phyloP scores from a whole-genome alignment of 768 basidiomycete species.

The Kwoniella newhampshirensis region DNA sequence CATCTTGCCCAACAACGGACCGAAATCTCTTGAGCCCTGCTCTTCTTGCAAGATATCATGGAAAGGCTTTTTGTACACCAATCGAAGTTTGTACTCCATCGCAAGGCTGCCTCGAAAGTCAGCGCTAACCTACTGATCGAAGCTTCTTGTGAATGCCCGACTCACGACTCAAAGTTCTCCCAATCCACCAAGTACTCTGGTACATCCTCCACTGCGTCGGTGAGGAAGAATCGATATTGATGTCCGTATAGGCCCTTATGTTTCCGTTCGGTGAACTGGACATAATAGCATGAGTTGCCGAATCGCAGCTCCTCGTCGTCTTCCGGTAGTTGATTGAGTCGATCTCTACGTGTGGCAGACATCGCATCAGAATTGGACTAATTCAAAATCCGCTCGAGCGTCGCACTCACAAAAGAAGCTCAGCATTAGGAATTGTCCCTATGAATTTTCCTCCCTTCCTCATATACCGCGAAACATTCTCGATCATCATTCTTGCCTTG shows the following conservation, averaged over 20 bases:
- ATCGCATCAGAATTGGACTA: slow-evolving; percentile 1
- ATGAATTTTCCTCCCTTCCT: slow-evolving; percentile 85
- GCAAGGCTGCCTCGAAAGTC: slow-evolving; percentile 65
- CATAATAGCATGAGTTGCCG: slow-evolving; percentile 85
- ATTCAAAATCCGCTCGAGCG: neutral
- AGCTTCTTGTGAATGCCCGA: neutral
- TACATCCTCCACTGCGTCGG: slow-evolving; percentile 94
- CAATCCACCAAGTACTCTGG: slow-evolving; percentile 97
- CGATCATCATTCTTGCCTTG: slow-evolving; percentile 87
- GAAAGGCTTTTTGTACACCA: slow-evolving; percentile 81
- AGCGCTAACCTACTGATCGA: no score
- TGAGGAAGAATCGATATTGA: slow-evolving; percentile 87
- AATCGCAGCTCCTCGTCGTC: slow-evolving; percentile 72
- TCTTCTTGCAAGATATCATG: slow-evolving; percentile 84
- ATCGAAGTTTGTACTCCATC: slow-evolving; percentile 70
- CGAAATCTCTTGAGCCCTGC: slow-evolving; percentile 74
- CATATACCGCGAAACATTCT: slow-evolving; percentile 79
- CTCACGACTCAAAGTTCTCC: slow-evolving; percentile 84
- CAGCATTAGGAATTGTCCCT: slow-evolving; percentile 92
- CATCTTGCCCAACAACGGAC: slow-evolving; percentile 82
- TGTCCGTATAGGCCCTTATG: slow-evolving; percentile 72
- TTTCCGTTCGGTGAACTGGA: slow-evolving; percentile 75
- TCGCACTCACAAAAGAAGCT: slow-evolving; percentile 72
- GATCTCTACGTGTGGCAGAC: slow-evolving; percentile 58
- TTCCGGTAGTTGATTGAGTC: slow-evolving; percentile 68